phyloP scores from a whole-genome alignment of 176 grass and related monocot genomes.

The Pontederia paniculata region DNA sequence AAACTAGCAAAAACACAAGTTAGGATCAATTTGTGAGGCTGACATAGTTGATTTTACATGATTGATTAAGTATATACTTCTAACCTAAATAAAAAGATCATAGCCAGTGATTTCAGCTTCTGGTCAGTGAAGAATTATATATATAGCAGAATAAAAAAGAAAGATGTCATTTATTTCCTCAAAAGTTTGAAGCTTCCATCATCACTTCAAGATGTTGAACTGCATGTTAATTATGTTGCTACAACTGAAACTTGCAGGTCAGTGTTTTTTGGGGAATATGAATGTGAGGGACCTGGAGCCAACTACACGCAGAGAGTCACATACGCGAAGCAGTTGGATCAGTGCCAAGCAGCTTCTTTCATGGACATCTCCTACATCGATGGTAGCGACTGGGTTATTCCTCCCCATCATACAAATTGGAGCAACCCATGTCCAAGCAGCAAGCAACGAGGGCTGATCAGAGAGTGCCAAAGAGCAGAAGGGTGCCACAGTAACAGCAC shows the following conservation, averaged over 20 bases:
- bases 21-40: background rate
- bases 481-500: too few relatives aligned
- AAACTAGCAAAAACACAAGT: background rate
- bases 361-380: slow-evolving; percentile 76
- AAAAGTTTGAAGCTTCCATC: too few relatives aligned
- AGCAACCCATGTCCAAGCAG: background rate
- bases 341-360: slow-evolving; percentile 37
- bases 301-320: slow-evolving; percentile 24
- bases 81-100: too few relatives aligned
- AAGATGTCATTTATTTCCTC: too few relatives aligned
- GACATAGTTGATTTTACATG: too few relatives aligned
- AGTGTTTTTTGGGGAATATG: slow-evolving; percentile 58
- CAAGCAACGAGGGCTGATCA: background rate
- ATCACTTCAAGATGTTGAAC: background rate
- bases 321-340: slow-evolving; percentile 48
- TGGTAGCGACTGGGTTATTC: slow-evolving; percentile 35
- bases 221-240: background rate
- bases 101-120: too few relatives aligned
- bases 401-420: slow-evolving; percentile 16
- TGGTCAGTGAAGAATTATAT: too few relatives aligned
- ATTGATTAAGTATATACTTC: too few relatives aligned
- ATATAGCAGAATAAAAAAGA: too few relatives aligned
- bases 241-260: slow-evolving; percentile 15
- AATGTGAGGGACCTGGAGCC: slow-evolving; percentile 56
- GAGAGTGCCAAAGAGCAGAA: background rate